Percentiles rank a stretch among this genome's conserved stretches.
phyloP scores from a whole-genome alignment of 2,329 filamentous ascomycete species.

The Meredithiella fracta region DNA sequence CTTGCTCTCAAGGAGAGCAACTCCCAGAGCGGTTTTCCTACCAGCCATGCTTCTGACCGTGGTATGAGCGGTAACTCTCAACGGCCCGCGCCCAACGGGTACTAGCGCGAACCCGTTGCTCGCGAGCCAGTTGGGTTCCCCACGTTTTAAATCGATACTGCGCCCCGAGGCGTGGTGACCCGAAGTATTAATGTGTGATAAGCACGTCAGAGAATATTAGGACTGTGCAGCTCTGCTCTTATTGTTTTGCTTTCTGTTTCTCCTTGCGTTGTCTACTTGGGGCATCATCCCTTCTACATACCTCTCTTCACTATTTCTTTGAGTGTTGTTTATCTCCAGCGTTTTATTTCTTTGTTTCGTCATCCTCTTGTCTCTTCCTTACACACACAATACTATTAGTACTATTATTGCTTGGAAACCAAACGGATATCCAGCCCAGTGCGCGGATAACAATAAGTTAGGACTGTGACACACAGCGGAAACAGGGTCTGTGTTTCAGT shows the following conservation, averaged over 20 bases:
- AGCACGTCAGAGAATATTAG: too few species aligned
- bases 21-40: constrained; percentile 72
- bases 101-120: constrained; percentile 37
- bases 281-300: not conserved
- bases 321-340: constrained; percentile 14
- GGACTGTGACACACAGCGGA: not conserved
- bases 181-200: too few species aligned
- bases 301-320: constrained; percentile 7
- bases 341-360: constrained; percentile 9
- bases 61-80: constrained; percentile 95
- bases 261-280: not conserved
- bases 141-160: constrained; percentile 4
- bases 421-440: not conserved
- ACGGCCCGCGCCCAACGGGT: constrained; percentile 97
- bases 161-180: not conserved
- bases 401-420: not conserved
- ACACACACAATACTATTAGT: not conserved
- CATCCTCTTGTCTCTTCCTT: constrained; percentile 7
- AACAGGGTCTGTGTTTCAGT: not conserved
- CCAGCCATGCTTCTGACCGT: constrained; percentile 84
- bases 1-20: constrained; percentile 96
- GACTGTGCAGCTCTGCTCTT: too few species aligned
- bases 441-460: not conserved
- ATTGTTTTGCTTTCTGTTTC: not conserved
- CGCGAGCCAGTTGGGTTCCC: constrained; percentile 7